These are phyloP conservation scores for Hirschfeldia incana DNA, from an alignment of 345 rosid genomes.

Conservation along the genomic window DNA sequence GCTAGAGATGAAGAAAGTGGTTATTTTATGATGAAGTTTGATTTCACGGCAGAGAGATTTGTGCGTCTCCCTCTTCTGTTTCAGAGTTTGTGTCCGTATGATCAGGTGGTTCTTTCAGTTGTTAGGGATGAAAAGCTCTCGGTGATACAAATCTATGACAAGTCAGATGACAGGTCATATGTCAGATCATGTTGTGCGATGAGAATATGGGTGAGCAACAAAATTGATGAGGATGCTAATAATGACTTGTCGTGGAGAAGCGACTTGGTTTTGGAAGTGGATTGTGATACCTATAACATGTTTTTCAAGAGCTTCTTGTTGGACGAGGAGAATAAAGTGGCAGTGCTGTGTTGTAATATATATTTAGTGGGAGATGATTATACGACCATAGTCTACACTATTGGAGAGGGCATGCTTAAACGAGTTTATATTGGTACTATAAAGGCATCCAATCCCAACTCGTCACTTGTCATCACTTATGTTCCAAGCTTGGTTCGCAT, in stretches of 20 bases:
- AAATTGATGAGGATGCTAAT: not conserved
- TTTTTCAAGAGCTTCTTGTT: no score
- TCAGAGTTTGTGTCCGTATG: not conserved
- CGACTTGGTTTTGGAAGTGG: not conserved
- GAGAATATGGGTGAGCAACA: not conserved
- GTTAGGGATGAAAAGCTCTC: not conserved
- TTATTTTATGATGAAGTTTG: not conserved
- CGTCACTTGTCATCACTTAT: not conserved
- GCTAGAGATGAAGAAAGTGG: not conserved
- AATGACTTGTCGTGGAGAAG: not conserved
- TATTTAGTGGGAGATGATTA: not conserved
- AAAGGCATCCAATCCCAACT: not conserved
- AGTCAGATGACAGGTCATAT: not conserved
- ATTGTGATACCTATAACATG: no score
- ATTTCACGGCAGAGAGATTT: not conserved
- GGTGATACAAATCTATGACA: not conserved
- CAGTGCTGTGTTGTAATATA: not conserved
- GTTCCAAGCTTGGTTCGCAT: conserved; percentile 11
- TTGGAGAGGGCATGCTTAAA: not conserved
- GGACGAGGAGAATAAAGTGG: no score
- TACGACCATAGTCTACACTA: not conserved
- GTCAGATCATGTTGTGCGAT: not conserved
- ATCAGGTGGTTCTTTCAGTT: not conserved
- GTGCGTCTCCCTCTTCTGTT: not conserved
- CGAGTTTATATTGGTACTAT: not conserved